These are phyloP conservation scores for Geoglossum glabrum DNA, from an alignment of 495 filamentous ascomycete genomes.

Conservation along the genomic window DNA sequence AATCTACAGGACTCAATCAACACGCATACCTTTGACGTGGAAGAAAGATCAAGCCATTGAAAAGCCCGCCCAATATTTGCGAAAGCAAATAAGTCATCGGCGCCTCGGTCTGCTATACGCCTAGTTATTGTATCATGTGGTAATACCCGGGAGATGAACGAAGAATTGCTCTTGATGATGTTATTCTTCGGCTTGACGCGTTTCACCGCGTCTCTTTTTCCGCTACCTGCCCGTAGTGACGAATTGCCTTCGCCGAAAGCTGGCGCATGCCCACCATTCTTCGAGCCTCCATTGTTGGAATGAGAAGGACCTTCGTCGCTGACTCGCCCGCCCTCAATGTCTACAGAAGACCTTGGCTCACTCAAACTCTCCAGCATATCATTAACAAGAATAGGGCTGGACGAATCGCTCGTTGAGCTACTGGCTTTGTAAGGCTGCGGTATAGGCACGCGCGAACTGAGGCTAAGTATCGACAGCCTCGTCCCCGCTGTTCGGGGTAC, in stretches of 20 bases:
- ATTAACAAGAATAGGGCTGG: conserved; percentile 3
- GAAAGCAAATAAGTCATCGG: conserved; percentile 71
- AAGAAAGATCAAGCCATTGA: conserved; percentile 59
- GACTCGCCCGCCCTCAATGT: conserved; percentile 24
- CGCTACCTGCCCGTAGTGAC: conserved; percentile 32
- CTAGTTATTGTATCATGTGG: conserved; percentile 64
- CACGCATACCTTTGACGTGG: conserved; percentile 29
- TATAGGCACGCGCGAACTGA: conserved; percentile 39
- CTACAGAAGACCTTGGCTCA: conserved; percentile 40
- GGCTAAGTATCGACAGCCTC: conserved; percentile 56
- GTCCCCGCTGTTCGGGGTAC: conserved; percentile 66
- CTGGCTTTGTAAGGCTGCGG: conserved; percentile 29
- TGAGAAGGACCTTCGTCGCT: conserved; percentile 12
- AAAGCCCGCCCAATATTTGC: conserved; percentile 89
- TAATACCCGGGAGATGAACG: conserved; percentile 89
- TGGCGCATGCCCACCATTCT: conserved; percentile 24
- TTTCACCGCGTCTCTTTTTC: conserved; percentile 57
- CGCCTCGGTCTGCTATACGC: conserved; percentile 52
- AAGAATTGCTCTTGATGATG: conserved; percentile 93
- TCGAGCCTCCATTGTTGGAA: conserved; percentile 19
- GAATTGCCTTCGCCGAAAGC: conserved; percentile 80
- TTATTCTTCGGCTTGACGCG: conserved; percentile 88
- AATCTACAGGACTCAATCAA: not conserved
- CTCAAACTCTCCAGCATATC: conserved; percentile 16
- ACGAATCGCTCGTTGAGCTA: conserved; percentile 23